Conservation (phyloP, 139 green algal genomes). For the Marvania coccoides region DNA sequence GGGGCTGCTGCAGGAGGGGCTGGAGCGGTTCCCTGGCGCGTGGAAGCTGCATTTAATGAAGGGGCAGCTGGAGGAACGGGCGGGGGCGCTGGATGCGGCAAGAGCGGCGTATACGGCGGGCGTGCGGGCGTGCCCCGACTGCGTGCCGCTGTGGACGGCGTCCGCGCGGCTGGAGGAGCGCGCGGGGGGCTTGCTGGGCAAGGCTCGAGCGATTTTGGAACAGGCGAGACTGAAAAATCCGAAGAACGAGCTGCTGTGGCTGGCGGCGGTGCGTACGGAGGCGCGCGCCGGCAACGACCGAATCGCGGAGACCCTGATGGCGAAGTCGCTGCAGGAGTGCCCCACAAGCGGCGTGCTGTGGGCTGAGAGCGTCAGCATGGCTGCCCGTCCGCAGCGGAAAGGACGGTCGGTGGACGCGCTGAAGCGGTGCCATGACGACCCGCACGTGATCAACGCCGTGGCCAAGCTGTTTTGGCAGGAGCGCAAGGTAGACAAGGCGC, state of each 20-base stretch:
- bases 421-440: constrained; percentile 85
- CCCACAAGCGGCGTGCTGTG: constrained; percentile 78
- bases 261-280: constrained; percentile 85
- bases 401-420: constrained; percentile 82
- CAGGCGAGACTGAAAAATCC: constrained; percentile 76
- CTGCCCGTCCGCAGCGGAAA: constrained; percentile 74
- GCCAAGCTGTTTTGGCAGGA: constrained; percentile 89
- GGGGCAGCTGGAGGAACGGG: constrained; percentile 81
- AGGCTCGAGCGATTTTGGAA: constrained; percentile 43
- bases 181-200: constrained; percentile 46
- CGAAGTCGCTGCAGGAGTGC: constrained; percentile 89
- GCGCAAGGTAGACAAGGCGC: constrained; percentile 87
- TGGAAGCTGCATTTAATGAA: constrained; percentile 94
- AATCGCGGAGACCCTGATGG: constrained; percentile 79
- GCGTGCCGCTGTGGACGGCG: constrained; percentile 63
- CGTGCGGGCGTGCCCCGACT: constrained; percentile 49
- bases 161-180: constrained; percentile 74
- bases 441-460: constrained; percentile 74
- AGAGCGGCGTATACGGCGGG: constrained; percentile 32
- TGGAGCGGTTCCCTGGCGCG: constrained; percentile 64
- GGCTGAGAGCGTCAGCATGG: constrained; percentile 79
- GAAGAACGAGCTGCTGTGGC: constrained; percentile 71
- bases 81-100: constrained; percentile 31
- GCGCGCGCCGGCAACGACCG: constrained; percentile 57
- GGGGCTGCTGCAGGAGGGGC: constrained; percentile 51